These are phyloP conservation scores for Dioszegia aurantiaca DNA, from an alignment of 768 basidiomycete species.

Conservation along the genomic window DNA sequence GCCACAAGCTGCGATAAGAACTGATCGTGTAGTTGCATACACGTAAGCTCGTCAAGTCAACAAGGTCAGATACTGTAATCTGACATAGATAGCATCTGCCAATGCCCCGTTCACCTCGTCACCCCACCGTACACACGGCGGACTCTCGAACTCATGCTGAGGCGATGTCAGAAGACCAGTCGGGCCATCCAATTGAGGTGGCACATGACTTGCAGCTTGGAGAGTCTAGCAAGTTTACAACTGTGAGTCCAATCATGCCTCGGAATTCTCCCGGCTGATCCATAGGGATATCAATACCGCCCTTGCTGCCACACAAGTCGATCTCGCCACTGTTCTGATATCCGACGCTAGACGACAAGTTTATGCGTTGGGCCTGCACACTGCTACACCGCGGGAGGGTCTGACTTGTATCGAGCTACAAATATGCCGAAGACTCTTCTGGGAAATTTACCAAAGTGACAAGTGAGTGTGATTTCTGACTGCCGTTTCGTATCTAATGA, in stretches of 20 bases:
- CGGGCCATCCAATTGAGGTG: constrained; percentile 24
- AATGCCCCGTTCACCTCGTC: constrained; percentile 23
- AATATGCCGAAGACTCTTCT: constrained; percentile 31
- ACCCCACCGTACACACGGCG: constrained; percentile 15
- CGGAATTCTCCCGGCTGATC: not conserved
- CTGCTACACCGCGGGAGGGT: constrained; percentile 14
- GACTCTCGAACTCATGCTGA: constrained; percentile 18
- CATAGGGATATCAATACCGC: constrained; percentile 23
- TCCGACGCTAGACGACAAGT: constrained; percentile 25
- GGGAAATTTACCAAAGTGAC: constrained; percentile 39
- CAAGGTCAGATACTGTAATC: no score
- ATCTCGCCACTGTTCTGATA: constrained; percentile 18
- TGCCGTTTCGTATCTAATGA: not conserved
- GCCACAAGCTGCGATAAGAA: not conserved
- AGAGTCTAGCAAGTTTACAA: constrained; percentile 18
- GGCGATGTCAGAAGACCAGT: constrained; percentile 22
- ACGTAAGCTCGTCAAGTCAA: constrained; percentile 9
- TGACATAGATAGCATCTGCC: constrained; percentile 24
- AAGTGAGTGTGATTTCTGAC: constrained; percentile 28
- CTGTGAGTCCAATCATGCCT: constrained; percentile 17
- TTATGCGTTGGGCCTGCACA: constrained; percentile 24
- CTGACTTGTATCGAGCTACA: constrained; percentile 24
- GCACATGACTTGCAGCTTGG: constrained; percentile 20
- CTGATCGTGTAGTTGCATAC: constrained; percentile 22
- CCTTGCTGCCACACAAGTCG: constrained; percentile 16